A percentile compares a stretch with the other conserved stretches of the same genome.
These are phyloP conservation scores for Eucalyptus regnans DNA, from an alignment of 345 rosid species.

Conservation along the genomic window DNA sequence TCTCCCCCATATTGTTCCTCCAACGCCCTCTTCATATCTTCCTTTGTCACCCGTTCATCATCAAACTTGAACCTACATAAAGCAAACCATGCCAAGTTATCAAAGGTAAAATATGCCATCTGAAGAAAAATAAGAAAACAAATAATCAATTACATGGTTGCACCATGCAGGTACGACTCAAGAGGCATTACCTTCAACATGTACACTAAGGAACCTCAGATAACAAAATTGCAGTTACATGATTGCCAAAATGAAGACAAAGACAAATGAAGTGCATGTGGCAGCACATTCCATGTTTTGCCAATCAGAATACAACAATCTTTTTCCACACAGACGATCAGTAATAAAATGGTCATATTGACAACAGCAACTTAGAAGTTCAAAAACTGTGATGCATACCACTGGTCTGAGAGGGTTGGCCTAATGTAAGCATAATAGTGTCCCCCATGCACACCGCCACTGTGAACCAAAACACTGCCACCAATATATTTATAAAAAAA, in stretches of 20 bases:
- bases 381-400: constrained; percentile 11
- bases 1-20: constrained; percentile 54
- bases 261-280: not conserved
- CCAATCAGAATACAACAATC: not conserved
- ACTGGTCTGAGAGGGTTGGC: constrained; percentile 47
- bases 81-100: not conserved
- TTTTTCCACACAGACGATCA: not conserved
- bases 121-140: not conserved
- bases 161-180: not conserved
- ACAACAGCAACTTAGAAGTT: not conserved
- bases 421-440: constrained; percentile 53
- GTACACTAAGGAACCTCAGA: not conserved
- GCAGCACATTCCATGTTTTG: not conserved
- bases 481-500: not conserved
- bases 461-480: constrained; percentile 50
- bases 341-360: not conserved
- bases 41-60: constrained; percentile 49
- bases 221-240: not conserved
- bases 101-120: not conserved
- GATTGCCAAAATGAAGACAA: not conserved
- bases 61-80: constrained; percentile 34
- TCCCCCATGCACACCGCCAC: constrained; percentile 63
- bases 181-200: not conserved
- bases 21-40: constrained; percentile 36
- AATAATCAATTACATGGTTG: not conserved